Base-by-base conservation (phyloP, 2,329 filamentous ascomycete species). In the Pseudocercospora musae region DNA sequence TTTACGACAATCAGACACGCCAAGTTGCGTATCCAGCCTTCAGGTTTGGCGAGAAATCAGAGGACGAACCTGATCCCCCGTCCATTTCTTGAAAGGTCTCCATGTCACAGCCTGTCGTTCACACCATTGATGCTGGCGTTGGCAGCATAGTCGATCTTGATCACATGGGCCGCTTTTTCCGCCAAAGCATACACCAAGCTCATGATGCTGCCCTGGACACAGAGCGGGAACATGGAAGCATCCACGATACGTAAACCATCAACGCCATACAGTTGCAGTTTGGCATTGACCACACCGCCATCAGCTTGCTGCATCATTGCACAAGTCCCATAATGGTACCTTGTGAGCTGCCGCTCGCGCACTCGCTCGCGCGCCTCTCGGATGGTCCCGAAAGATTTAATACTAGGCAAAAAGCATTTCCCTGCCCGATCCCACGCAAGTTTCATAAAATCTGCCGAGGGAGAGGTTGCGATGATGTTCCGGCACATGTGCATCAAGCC, bases 21-120 rank as follows among this genome's bases (percentile, higher is more conserved):
- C 40, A 53, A 11, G 69, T 71, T 6, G 1, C 62, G 21, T 74
- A 74, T 59, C 70, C 70, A 3, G 59, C 63, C 2, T 58, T 72
- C 42, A 7, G 13, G 3, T 20, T 49, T 11, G 54, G 54, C 11
- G 58, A 49, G 3, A 20, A 54, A 10, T 11, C 25, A 27, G 15
- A 54, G 27, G 29, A 37, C 3, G 27, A 37, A 25, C 9, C 52
- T 13, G 52, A 37, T 40, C 29, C 52, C 8, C 27, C 27, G 2
- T 23, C 15, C 3, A 52, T 10, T 3, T 29, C 48, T 9, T 52
- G 48, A 52, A n/a, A 15, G 10, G 13, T 48, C 13, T 23, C n/a
- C 25, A 8, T 31, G 29, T 33, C 31, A 33, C 10, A 13, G 6
- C 44, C 23, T 9, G 5, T 10, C 44, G 23, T 48, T 21, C 44